phyloP scores from a whole-genome alignment of 805 yeast genomes.

The Kodamaea laetipori region DNA sequence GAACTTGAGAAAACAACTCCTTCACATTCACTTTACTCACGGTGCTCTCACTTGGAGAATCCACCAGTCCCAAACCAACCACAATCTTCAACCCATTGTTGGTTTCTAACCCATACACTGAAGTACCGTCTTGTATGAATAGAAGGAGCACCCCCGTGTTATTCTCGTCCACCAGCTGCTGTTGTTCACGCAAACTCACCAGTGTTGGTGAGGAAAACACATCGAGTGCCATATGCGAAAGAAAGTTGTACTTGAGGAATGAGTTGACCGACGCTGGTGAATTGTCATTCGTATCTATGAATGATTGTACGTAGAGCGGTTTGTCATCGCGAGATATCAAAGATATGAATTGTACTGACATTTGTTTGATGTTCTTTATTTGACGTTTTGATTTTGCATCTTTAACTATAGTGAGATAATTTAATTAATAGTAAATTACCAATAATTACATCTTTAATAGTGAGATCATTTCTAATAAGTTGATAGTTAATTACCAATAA shows the following conservation, averaged over 20 bases:
- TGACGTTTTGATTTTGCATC: not conserved
- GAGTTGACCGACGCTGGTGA: slow-evolving; percentile 37
- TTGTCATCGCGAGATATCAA: slow-evolving; percentile 58
- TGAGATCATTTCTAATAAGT: too few relatives aligned
- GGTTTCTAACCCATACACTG: slow-evolving; percentile 69
- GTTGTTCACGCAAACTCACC: slow-evolving; percentile 41
- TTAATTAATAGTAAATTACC: too few relatives aligned
- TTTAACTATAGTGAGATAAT: too few relatives aligned
- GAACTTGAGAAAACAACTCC: slow-evolving; percentile 40
- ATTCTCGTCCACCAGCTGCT: slow-evolving; percentile 23
- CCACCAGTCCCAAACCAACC: slow-evolving; percentile 44
- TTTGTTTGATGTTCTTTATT: not conserved
- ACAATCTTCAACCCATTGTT: slow-evolving; percentile 68
- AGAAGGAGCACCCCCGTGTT: slow-evolving; percentile 42
- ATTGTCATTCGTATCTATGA: slow-evolving; percentile 26
- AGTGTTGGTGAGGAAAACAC: slow-evolving; percentile 58
- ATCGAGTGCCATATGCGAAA: slow-evolving; percentile 77
- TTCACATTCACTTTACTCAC: slow-evolving; percentile 17
- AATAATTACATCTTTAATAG: too few relatives aligned
- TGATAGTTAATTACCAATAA: too few relatives aligned
- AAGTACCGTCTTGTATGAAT: slow-evolving; percentile 66
- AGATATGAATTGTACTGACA: slow-evolving; percentile 51
- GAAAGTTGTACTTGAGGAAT: slow-evolving; percentile 62
- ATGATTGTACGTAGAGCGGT: slow-evolving; percentile 62
- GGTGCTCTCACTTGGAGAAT: slow-evolving; percentile 12